Conservation (phyloP, 2,329 filamentous ascomycete genomes). For the Claviceps quebecensis region DNA sequence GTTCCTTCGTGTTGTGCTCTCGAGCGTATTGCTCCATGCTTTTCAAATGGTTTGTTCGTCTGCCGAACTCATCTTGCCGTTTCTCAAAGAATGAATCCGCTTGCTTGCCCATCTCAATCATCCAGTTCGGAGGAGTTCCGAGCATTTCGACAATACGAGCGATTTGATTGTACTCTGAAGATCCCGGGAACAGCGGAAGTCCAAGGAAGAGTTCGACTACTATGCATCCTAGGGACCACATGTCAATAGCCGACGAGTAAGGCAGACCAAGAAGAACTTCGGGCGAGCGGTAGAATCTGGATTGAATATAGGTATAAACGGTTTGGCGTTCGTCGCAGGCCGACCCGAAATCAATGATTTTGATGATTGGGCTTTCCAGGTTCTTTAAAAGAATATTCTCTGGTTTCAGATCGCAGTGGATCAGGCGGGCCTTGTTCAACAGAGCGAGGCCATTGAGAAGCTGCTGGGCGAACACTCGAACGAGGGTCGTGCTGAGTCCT, state of each 20-base stretch:
- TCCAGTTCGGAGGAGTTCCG: conserved; percentile 91
- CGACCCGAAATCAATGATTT: conserved; percentile 98
- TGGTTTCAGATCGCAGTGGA: conserved; percentile 95
- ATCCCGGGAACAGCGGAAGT: conserved; percentile 86
- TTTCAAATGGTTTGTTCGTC: conserved; percentile 83
- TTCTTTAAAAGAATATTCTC: conserved; percentile 98
- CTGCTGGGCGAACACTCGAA: conserved; percentile 95
- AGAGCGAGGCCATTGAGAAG: conserved; percentile 82
- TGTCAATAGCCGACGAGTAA: conserved; percentile 97
- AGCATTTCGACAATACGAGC: conserved; percentile 97
- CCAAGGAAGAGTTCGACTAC: conserved; percentile 95
- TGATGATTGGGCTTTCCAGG: conserved; percentile 96
- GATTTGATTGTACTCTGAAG: conserved; percentile 97
- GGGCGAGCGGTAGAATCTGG: conserved; percentile 91
- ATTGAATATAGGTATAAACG: conserved; percentile 98
- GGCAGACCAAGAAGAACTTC: conserved; percentile 91
- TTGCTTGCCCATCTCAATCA: conserved; percentile 98
- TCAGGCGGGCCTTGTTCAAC: conserved; percentile 88
- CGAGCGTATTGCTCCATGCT: conserved; percentile 96
- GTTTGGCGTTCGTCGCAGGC: conserved; percentile 97
- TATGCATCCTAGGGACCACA: conserved; percentile 98
- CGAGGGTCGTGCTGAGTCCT: conserved; percentile 87
- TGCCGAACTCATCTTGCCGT: conserved; percentile 75
- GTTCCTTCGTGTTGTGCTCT: conserved; percentile 92
- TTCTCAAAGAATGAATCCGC: conserved; percentile 97